phyloP scores from a whole-genome alignment of 2,329 filamentous ascomycete genomes.

The Beauveria sp. region DNA sequence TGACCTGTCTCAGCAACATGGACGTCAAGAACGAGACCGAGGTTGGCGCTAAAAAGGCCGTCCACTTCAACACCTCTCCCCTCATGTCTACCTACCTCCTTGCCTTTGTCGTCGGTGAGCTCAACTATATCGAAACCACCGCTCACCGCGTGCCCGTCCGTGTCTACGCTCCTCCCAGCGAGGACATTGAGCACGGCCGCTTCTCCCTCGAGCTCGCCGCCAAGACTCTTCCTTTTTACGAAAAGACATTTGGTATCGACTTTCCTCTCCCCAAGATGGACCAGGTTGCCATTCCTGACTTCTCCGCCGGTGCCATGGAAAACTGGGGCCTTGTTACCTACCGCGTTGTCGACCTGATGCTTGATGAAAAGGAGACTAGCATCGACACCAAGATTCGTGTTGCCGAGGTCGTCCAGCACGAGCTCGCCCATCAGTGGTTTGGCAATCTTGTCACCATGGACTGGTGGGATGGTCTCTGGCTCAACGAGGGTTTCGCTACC shows the following conservation, averaged over 20 bases:
- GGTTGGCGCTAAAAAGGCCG: conserved; percentile 66
- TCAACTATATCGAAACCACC: conserved; percentile 89
- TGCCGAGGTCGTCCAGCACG: conserved; percentile 92
- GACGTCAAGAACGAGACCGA: conserved; percentile 76
- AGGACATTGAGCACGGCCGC: conserved; percentile 81
- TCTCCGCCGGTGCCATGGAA: conserved; percentile 94
- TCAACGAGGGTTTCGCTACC: conserved; percentile 82
- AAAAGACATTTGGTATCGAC: conserved; percentile 81
- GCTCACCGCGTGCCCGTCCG: conserved; percentile 85
- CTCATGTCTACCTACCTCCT: conserved; percentile 95
- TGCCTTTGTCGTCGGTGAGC: conserved; percentile 87
- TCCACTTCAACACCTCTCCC: conserved; percentile 87
- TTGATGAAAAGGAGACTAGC: conserved; percentile 86
- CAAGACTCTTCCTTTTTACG: conserved; percentile 86
- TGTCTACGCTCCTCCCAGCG: conserved; percentile 87
- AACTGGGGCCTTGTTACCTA: conserved; percentile 98
- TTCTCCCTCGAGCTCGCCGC: conserved; percentile 89
- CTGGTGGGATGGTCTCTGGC: conserved; percentile 96
- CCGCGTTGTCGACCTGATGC: conserved; percentile 71
- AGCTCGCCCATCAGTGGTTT: conserved; percentile 97
- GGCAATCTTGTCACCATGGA: conserved; percentile 97
- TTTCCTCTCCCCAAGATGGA: conserved; percentile 43
- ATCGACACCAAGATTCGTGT: conserved; percentile 87
- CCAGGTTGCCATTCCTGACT: conserved; percentile 93
- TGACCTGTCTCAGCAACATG: conserved; percentile 97